Base-by-base conservation (phyloP, 352 stramenopile species). In the Globisporangium emineosum region DNA sequence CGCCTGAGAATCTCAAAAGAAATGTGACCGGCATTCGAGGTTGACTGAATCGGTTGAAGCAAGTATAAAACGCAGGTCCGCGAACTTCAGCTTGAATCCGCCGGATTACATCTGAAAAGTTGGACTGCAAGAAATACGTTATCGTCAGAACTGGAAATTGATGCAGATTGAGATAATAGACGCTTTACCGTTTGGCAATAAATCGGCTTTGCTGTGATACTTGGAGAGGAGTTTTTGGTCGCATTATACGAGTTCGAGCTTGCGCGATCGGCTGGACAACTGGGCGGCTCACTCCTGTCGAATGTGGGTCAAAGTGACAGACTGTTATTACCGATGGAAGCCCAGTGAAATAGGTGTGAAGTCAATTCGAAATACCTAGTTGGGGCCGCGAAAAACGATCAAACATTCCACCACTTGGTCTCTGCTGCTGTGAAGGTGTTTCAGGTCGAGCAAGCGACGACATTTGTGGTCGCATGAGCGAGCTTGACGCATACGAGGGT, bases 201-300 rank as follows among this genome's bases (percentile, higher is more conserved):
- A 90, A 89, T 49, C 78, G 72, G 43, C 72, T 72, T 51, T 82
- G 71, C 52, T 93, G 84, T 32, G 81, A 79, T 8, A 75, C 59
- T 63, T 91, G 81, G 3, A 89, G 32, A n/a, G 84, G 84, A 2
- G 81, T 93, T 62, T 91, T 93, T 17, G 81, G 84, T 51, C 81
- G 77, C 58, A 89, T 50, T 9, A 91, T 85, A 3, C 79, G 78
- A 57, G 75, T 78, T 65, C 80, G 77, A 53, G 70, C 56, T 9
- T 57, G 69, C 13, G 72, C 68, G 0, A 91, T 66, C 35, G 72
- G 67, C 45, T 89, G 81, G 30, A 86, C 56, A 0, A 68, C 50
- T 30, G 76, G 65, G 17, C 77, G 77, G 35, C 57, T 64, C 57
- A 65, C 71, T 17, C 49, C 64, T 58, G 13, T 62, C 52, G 25